Evolutionary conservation across 2,329 filamentous ascomycete species (phyloP).

Genomic region (Venturia oleaginea): DNA sequence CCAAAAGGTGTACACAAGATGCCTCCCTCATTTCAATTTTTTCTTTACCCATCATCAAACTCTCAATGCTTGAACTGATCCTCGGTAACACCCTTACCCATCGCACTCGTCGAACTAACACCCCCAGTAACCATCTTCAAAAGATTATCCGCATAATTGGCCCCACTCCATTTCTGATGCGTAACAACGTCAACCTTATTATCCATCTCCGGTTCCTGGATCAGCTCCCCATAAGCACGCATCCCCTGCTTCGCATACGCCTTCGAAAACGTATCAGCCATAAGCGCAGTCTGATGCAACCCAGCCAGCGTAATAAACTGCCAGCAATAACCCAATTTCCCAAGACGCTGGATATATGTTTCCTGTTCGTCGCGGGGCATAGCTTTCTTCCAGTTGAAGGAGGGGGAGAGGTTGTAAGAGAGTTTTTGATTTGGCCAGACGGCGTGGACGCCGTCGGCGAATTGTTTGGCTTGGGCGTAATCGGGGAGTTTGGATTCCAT

Average conservation of each 20-base stretch:
- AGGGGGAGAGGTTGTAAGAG: slow-evolving; percentile 95
- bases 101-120: slow-evolving; percentile 82
- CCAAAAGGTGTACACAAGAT: too few relatives aligned
- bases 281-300: slow-evolving; percentile 89
- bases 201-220: slow-evolving; percentile 96
- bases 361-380: slow-evolving; percentile 89
- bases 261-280: slow-evolving; percentile 78
- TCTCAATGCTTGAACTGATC: slow-evolving; percentile 68
- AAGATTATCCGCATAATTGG: slow-evolving; percentile 88
- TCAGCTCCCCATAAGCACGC: slow-evolving; percentile 92
- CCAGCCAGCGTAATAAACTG: slow-evolving; percentile 99
- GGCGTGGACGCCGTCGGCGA: slow-evolving; percentile 17
- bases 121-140: slow-evolving; percentile 96
- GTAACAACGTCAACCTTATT: slow-evolving; percentile 86
- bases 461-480: slow-evolving; percentile 17
- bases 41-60: background rate
- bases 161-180: slow-evolving; percentile 98
- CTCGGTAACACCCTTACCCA: slow-evolving; percentile 97
- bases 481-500: slow-evolving; percentile 57
- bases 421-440: slow-evolving; percentile 96
- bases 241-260: slow-evolving; percentile 78
- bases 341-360: slow-evolving; percentile 91
- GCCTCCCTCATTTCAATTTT: background rate
- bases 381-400: slow-evolving; percentile 99
- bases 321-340: slow-evolving; percentile 90